phyloP scores from a whole-genome alignment of 176 grass and related monocot genomes.

The Aegilops longissima region DNA sequence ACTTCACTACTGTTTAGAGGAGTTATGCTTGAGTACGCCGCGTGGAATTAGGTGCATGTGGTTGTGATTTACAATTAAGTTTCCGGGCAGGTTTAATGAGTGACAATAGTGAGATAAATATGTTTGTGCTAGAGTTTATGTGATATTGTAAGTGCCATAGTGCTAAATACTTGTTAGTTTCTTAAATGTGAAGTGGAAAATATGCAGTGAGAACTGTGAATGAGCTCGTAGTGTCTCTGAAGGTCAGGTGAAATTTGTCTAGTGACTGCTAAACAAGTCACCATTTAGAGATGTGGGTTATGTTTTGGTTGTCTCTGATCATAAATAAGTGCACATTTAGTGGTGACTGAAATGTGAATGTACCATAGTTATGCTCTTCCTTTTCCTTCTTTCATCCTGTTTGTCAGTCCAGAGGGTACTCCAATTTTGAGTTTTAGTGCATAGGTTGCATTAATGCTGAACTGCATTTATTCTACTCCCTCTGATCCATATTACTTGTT shows the following conservation, averaged over 20 bases:
- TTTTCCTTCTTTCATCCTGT: not conserved
- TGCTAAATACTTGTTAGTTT: not conserved
- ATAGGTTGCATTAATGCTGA: not conserved
- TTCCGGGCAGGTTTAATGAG: not conserved
- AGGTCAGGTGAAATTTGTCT: not conserved
- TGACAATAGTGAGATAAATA: not conserved
- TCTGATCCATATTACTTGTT: no score
- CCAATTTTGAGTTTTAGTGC: not conserved
- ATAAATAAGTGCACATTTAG: not conserved
- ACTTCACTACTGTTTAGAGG: not conserved
- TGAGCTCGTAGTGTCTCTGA: not conserved
- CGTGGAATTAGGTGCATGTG: not conserved
- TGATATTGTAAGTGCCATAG: not conserved
- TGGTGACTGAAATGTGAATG: not conserved
- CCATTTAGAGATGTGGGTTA: not conserved
- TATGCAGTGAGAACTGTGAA: not conserved
- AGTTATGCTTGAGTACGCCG: not conserved
- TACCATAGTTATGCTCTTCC: not conserved
- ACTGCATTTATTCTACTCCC: not conserved
- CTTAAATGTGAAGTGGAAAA: not conserved
- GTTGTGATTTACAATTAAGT: not conserved
- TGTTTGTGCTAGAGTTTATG: not conserved
- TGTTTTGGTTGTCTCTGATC: not conserved
- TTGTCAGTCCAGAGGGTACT: not conserved
- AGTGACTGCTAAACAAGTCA: not conserved